A percentile compares a stretch with the other conserved stretches of the same genome.
Evolutionary conservation across 225 moss, liverwort and hornwort genomes (phyloP).

Genomic region (Straminergon stramineum): DNA sequence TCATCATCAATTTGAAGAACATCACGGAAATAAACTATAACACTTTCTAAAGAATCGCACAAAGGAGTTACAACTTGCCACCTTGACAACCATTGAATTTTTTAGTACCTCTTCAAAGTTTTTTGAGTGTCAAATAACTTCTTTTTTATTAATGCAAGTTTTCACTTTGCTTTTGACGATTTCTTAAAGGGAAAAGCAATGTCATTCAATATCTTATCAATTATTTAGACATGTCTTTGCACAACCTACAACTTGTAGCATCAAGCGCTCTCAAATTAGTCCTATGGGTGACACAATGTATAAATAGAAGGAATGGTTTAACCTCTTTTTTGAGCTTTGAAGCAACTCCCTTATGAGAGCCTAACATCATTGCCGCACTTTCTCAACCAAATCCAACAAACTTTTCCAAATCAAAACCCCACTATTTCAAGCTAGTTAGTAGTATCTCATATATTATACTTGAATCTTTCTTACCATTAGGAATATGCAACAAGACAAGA

Average conservation of each 20-base stretch:
- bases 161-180: neutral
- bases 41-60: neutral
- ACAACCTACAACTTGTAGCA: rapidly evolving
- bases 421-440: neutral
- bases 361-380: neutral
- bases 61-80: neutral
- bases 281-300: neutral
- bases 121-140: neutral
- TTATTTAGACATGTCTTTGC: neutral
- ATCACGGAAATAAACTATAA: no score
- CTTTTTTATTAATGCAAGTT: neutral
- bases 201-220: neutral
- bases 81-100: neutral
- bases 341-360: neutral
- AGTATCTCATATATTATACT: neutral
- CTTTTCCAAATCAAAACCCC: neutral
- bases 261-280: neutral
- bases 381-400: neutral
- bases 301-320: neutral
- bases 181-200: neutral
- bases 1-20: neutral
- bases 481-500: neutral
- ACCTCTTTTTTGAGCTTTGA: neutral
- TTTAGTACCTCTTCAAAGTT: neutral
- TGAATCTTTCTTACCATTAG: neutral